phyloP scores from a whole-genome alignment of 106 monocot genomes.

The Amphibolis antarctica region DNA sequence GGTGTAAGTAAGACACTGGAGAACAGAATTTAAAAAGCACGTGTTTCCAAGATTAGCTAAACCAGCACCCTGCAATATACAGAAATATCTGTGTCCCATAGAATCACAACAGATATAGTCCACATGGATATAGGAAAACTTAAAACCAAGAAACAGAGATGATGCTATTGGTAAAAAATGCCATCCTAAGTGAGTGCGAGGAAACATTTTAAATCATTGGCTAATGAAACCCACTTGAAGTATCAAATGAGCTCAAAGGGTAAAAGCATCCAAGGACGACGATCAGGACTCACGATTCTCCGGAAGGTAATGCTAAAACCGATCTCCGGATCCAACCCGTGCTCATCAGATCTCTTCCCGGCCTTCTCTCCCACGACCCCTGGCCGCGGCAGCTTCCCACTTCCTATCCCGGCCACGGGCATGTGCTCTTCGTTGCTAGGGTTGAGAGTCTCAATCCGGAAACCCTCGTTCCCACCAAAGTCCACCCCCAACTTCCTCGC shows the following conservation, averaged over 20 bases:
- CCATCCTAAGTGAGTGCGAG: background rate
- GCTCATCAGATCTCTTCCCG: conserved; percentile 37
- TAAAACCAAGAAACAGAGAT: background rate
- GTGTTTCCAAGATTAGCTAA: conserved; percentile 88
- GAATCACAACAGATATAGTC: no score
- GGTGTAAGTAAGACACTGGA: conserved; percentile 95
- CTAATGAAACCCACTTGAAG: background rate
- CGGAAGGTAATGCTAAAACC: conserved; percentile 55
- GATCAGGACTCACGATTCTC: conserved; percentile 69
- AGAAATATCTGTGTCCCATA: background rate
- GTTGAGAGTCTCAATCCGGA: conserved; percentile 58
- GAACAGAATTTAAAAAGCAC: conserved; percentile 90
- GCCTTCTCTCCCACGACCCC: background rate
- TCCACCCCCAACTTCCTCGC: conserved; percentile 29
- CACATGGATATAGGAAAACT: background rate
- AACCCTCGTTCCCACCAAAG: conserved; percentile 13
- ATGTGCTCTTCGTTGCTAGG: conserved; percentile 10
- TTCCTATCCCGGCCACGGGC: background rate
- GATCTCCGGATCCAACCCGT: conserved; percentile 68
- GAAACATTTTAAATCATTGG: background rate
- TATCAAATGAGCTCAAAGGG: background rate
- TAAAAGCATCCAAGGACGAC: background rate
- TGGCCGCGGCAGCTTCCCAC: background rate
- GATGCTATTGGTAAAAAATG: background rate
- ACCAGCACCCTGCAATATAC: conserved; percentile 75